Base-by-base conservation (phyloP, 108 stramenopile genomes). In the Epipyxis sp. region DNA sequence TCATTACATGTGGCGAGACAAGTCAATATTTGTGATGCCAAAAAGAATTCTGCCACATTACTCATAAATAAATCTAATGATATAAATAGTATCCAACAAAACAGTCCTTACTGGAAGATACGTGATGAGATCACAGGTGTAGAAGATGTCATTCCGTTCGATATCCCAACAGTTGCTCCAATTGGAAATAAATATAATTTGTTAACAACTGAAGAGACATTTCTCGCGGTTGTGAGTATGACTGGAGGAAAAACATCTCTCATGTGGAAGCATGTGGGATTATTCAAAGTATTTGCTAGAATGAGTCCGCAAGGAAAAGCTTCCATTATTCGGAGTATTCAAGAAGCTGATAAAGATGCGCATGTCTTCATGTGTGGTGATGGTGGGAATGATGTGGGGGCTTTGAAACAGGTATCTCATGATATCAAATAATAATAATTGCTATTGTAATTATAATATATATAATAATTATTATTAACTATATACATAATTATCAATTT, bases 221-320 rank as follows among this genome's bases (percentile, higher is more conserved):
- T 81, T 40, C 3, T 45, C 45, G 76, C 34, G 6, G 76, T 77
- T 6, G 25, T 27, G 42, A 20, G 59, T 32, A 25, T 20, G 34
- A 44, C 35, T 13, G 77, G 45, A 61, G 77, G 74, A 30, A 69
- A 68, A 3, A 42, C 59, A 6, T 29, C 59, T 20, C 29, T 61
- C 13, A 35, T 59, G 29, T 61, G 59, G 59, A 2, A 71, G 44
- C 13, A 50, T 34, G 46, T 61, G 3, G 29, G n/a, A 6, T 6
- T 13, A 1, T 61, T 82, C 68, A 27, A 43, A 50, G 92, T 97
- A 1, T 97, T 95, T 85, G 94, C 97, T 32, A 83, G 97, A 29
- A 98, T 96, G 95, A 90, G 92, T 16, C 97, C 97, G 27, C 95
- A 96, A 82, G 95, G 91, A 29, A 98, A 98, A 81, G 97, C 95